phyloP scores from a whole-genome alignment of 768 basidiomycete genomes.

The Tulasnella sp. region DNA sequence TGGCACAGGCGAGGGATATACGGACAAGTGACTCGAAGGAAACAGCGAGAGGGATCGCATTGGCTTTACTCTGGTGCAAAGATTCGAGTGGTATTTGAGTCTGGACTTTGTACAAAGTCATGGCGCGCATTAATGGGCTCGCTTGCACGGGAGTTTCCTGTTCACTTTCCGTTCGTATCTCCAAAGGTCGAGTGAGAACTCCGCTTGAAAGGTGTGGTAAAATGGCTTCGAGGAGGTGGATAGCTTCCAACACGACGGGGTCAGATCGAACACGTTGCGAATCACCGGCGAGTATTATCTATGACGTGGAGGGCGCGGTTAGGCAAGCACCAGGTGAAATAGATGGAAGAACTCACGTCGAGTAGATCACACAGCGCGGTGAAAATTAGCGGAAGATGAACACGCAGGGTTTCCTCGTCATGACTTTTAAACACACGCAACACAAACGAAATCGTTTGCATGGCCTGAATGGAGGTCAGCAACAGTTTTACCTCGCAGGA shows the following conservation, averaged over 20 bases:
- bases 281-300: not conserved
- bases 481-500: not conserved
- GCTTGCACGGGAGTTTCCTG: not conserved
- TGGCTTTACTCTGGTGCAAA: slow-evolving; percentile 20
- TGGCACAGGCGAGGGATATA: slow-evolving; percentile 42
- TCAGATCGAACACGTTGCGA: not conserved
- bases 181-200: not conserved
- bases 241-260: not conserved
- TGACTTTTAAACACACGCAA: slow-evolving; percentile 63
- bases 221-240: not conserved
- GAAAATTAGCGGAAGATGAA: slow-evolving; percentile 77
- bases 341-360: slow-evolving; percentile 40
- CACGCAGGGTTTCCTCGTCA: slow-evolving; percentile 76
- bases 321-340: not conserved
- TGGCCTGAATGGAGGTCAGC: slow-evolving; percentile 41
- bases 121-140: slow-evolving; percentile 1
- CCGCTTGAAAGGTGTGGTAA: not conserved
- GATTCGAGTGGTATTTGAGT: slow-evolving; percentile 23
- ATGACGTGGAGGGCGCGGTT: not conserved
- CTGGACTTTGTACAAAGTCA: not conserved
- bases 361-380: slow-evolving; percentile 57
- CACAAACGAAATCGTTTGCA: slow-evolving; percentile 63
- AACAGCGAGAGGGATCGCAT: slow-evolving; percentile 46
- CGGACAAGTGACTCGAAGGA: slow-evolving; percentile 49
- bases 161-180: not conserved